A percentile compares a stretch with the other conserved stretches of the same genome.
Conservation (phyloP, 768 basidiomycete genomes). For the Chalciporus chontae region DNA sequence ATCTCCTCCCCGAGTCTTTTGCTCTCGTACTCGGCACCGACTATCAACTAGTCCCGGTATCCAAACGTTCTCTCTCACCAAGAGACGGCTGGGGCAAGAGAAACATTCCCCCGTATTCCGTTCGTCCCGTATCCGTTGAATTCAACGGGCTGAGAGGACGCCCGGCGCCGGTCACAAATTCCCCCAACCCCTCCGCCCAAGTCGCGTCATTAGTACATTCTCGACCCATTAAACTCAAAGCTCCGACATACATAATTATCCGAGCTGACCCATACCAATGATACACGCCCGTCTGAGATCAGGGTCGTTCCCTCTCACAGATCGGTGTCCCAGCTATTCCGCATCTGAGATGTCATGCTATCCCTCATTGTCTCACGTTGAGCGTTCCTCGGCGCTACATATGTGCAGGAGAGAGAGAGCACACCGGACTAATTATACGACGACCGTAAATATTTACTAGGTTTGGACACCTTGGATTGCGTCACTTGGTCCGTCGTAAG, state of each 20-base stretch:
- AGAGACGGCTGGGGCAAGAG: not conserved
- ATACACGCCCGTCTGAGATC: slow-evolving; percentile 4
- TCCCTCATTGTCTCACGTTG: not conserved
- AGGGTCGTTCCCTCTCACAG: slow-evolving; percentile 23
- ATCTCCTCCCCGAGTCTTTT: slow-evolving; percentile 1
- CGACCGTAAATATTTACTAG: slow-evolving; percentile 4
- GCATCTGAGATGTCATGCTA: not conserved
- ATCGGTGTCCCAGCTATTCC: slow-evolving; percentile 7
- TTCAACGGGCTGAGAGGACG: not conserved
- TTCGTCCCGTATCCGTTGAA: not conserved
- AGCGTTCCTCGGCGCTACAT: not conserved
- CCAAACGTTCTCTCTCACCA: not conserved
- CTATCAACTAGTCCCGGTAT: slow-evolving; percentile 11
- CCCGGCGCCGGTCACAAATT: slow-evolving; percentile 10
- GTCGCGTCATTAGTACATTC: slow-evolving; percentile 22
- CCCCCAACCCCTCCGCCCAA: slow-evolving; percentile 26
- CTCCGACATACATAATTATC: slow-evolving; percentile 13
- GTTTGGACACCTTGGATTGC: slow-evolving; percentile 4
- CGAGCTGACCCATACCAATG: not conserved
- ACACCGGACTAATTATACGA: slow-evolving; percentile 8
- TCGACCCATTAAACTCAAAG: slow-evolving; percentile 15
- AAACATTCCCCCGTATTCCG: not conserved
- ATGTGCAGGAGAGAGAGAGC: slow-evolving; percentile 10
- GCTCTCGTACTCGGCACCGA: slow-evolving; percentile 19
- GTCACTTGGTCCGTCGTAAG: not conserved